Conservation (phyloP, 2,329 filamentous ascomycete genomes). For the Aspergillus novofumigatus region DNA sequence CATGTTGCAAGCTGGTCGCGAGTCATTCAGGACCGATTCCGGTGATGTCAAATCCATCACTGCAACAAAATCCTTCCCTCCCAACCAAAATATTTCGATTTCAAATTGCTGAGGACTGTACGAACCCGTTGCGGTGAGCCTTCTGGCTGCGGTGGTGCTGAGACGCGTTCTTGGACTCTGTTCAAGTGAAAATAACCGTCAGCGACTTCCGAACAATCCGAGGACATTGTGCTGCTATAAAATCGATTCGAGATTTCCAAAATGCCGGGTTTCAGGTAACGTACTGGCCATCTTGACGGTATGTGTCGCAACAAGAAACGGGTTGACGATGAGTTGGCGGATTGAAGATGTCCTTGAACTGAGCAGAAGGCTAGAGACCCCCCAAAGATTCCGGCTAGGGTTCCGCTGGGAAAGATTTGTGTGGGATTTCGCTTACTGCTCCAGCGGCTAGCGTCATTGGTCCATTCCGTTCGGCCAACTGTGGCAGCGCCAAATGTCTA, state of each 20-base stretch:
- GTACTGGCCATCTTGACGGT: slow-evolving; percentile 46
- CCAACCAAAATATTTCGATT: neutral
- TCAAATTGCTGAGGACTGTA: slow-evolving; percentile 21
- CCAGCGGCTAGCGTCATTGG: slow-evolving; percentile 14
- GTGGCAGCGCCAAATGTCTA: neutral
- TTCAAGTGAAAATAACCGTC: slow-evolving; percentile 19
- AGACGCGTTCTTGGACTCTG: slow-evolving; percentile 99
- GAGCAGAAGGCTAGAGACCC: slow-evolving; percentile 25
- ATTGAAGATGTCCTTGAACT: slow-evolving; percentile 33
- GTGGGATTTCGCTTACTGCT: slow-evolving; percentile 41
- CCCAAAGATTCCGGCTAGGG: slow-evolving; percentile 31
- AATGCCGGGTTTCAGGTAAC: slow-evolving; percentile 18
- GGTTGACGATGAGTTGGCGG: slow-evolving; percentile 35
- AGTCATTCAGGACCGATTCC: neutral
- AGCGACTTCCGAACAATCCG: slow-evolving; percentile 15
- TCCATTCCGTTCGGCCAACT: neutral
- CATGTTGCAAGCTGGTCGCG: slow-evolving; percentile 1
- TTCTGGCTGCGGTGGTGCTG: slow-evolving; percentile 98
- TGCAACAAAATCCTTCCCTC: slow-evolving; percentile 6
- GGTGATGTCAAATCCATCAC: slow-evolving; percentile 7
- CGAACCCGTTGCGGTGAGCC: slow-evolving; percentile 98
- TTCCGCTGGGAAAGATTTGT: slow-evolving; percentile 28
- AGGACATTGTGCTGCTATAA: neutral
- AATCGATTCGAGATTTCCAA: neutral
- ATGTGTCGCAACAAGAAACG: slow-evolving; percentile 35